Base-by-base conservation (phyloP, 2,329 filamentous ascomycete species). In the Hawksworthiomyces lignivorus region DNA sequence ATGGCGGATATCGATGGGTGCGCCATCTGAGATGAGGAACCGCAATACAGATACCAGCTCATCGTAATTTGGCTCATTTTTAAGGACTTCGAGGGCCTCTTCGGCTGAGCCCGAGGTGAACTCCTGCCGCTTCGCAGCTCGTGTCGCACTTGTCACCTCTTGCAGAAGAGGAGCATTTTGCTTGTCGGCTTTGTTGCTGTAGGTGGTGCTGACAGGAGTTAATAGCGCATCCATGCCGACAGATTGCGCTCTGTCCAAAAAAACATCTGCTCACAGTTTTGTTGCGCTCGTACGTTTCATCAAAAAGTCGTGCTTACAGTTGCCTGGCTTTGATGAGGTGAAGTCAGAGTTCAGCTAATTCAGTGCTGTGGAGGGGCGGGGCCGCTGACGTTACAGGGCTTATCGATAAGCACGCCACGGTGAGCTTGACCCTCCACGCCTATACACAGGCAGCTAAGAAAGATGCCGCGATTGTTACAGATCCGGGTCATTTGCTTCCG, bases 41-140 rank as follows among this genome's bases (percentile, higher is more conserved):
- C 58, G 57, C 29, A 88, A 59, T 5, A 70, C 64, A 0, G 63
- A 61, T 7, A 69, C 59, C 2, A 87, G 62, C 3, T 66, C 64
- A 9, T 76, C 69, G 49, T 79, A 72, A 52, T 75, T 72, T 4
- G 84, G 83, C 50, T 87, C 73, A 30, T 62, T 68, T 48, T 71
- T 79, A 11, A 88, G 62, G 3, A 67, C 63, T 30, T 78, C 69
- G n/a, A 86, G 60, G 9, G 70, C 75, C 46, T 79, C 74, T 29
- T 73, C 67, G 15, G 53, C 62, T 40, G 56, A 67, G 28, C 40
- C 49, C 41, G 29, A 44, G 8, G 22, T 35, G 17, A 46, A 45
- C 24, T 26, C 24, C 8, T 8, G 24, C 3, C 24, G 24, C 8
- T 26, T 12, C 24, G 24, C 24, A 12, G 24, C 24, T 26, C 12